Evolutionary conservation across 2,329 filamentous ascomycete species (phyloP).

Genomic region (Cercospora canescens): DNA sequence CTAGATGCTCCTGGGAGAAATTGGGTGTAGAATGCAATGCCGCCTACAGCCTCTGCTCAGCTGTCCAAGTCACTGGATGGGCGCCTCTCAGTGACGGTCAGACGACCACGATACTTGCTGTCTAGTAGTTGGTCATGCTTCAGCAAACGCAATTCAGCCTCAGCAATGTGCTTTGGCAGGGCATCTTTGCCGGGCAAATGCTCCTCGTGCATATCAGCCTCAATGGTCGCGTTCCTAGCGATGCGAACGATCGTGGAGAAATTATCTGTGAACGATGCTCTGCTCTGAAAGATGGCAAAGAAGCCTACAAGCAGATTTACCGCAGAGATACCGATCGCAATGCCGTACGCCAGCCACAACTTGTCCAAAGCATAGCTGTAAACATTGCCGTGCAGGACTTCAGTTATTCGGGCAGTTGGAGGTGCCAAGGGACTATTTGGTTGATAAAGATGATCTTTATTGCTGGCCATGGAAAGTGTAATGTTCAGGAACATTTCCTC

Average conservation of each 20-base stretch:
- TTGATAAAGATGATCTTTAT: slow-evolving; percentile 2
- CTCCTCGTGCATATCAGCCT: slow-evolving; percentile 8
- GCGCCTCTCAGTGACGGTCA: neutral
- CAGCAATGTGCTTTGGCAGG: slow-evolving; percentile 9
- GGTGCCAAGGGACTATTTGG: slow-evolving; percentile 11
- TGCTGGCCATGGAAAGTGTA: slow-evolving; percentile 20
- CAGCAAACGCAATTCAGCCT: slow-evolving; percentile 1
- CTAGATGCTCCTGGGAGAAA: neutral
- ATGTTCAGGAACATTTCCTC: slow-evolving; percentile 24
- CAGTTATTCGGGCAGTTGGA: neutral
- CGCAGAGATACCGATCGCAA: slow-evolving; percentile 14
- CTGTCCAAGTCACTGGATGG: neutral
- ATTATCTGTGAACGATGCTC: slow-evolving; percentile 22
- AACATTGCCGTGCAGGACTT: slow-evolving; percentile 16
- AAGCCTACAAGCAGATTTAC: slow-evolving; percentile 18
- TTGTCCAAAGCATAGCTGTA: slow-evolving; percentile 20
- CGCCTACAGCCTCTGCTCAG: neutral
- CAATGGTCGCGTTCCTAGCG: slow-evolving; percentile 10
- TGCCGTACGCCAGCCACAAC: slow-evolving; percentile 22
- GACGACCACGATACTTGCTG: neutral
- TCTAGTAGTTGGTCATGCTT: neutral
- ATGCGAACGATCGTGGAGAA: slow-evolving; percentile 24
- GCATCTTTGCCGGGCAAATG: slow-evolving; percentile 14
- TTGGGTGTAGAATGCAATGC: too few relatives aligned
- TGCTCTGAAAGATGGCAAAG: slow-evolving; percentile 5